Percentiles rank a stretch among this genome's conserved stretches.
phyloP scores from a whole-genome alignment of 2,329 filamentous ascomycete genomes.

The Fusarium musae region DNA sequence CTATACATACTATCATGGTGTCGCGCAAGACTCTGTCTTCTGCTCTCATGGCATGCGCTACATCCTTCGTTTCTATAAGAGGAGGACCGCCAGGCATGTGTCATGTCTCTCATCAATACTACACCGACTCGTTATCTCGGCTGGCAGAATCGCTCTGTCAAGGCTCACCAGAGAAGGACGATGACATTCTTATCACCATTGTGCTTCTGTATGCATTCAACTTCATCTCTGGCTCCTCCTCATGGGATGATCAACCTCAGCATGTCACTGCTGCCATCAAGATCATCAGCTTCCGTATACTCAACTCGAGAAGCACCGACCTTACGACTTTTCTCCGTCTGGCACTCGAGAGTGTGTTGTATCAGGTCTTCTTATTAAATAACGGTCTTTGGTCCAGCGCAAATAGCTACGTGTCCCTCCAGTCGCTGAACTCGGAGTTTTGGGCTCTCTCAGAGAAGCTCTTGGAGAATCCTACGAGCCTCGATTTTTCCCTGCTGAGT shows the following conservation, averaged over 20 bases:
- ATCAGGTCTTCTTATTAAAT: neutral
- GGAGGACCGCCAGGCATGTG: neutral
- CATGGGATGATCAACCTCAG: neutral
- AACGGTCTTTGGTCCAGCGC: neutral
- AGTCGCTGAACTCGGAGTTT: neutral
- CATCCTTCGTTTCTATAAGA: neutral
- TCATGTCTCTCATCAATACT: neutral
- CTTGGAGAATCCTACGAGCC: accelerated
- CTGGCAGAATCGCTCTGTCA: neutral
- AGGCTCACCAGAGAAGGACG: neutral
- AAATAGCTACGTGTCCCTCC: neutral
- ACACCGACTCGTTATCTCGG: neutral
- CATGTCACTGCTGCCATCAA: neutral
- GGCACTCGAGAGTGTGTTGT: neutral
- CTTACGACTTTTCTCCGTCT: neutral
- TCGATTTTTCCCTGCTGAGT: neutral
- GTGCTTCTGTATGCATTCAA: neutral
- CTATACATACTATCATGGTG: neutral
- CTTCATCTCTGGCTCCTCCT: neutral
- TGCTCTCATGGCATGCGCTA: neutral
- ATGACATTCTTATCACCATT: neutral
- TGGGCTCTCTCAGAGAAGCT: neutral
- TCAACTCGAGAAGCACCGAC: neutral
- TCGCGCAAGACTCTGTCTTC: neutral
- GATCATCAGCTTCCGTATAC: neutral